Base-by-base conservation (phyloP, 768 basidiomycete species). In the Kwoniella newhampshirensis region DNA sequence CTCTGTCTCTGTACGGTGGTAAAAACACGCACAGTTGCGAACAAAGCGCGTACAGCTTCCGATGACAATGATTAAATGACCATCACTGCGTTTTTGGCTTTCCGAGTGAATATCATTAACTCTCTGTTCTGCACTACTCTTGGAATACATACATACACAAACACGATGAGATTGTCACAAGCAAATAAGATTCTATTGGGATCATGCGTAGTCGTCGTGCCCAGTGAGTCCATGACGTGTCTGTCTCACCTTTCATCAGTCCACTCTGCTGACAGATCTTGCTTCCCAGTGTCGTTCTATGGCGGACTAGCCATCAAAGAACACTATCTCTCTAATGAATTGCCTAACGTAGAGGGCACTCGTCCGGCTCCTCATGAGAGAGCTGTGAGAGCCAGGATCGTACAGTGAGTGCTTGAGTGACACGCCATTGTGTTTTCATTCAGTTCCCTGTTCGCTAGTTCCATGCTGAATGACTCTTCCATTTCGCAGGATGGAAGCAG, bases 251-350 rank as follows among this genome's bases (percentile, higher is more conserved):
- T n/a, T n/a, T n/a, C n/a, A n/a, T n/a, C n/a, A 17, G 21, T 39
- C 15, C 36, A 42, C 13, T 30, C 46, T 21, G 35, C 47, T 42
- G 40, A 36, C 15, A 28, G 53, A 25, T 23, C 36, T 5, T 42
- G 55, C n/a, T n/a, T n/a, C n/a, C n/a, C 51, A 68, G 67, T 60
- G 15, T 68, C 67, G 8, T 54, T 68, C 42, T 68, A 61, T 26
- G 67, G 46, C 26, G 67, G 67, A 3, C 17, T 60, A 17, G 52
- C 52, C 4, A 46, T 68, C 25, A 64, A 65, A 42, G 63, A 65
- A 26, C 47, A 57, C 7, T 58, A 50, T 43, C 54, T 62, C 15
- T 52, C 63, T 2, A 58, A 50, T 11, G 60, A 65, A 44, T 36
- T 62, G 3, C 25, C 36, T 6, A 40, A 53, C 26, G 46, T 44